These are phyloP conservation scores for Neofusicoccum sp. DNA, from an alignment of 2,329 filamentous ascomycete genomes.

Conservation along the genomic window DNA sequence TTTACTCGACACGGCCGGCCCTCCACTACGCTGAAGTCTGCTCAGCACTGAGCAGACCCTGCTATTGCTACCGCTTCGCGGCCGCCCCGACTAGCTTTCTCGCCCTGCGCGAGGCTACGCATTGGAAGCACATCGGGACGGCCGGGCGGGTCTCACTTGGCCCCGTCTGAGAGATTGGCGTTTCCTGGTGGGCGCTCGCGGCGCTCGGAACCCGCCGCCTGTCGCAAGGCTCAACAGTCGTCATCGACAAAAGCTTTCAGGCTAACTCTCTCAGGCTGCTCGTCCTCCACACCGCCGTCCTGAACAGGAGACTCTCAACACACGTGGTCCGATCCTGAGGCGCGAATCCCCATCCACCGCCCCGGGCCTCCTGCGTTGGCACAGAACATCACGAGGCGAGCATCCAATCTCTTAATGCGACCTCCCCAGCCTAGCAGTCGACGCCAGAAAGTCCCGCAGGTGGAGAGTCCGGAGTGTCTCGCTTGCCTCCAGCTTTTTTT, in stretches of 20 bases:
- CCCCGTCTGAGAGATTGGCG: neutral
- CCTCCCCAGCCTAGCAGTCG: neutral
- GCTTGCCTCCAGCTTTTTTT: neutral
- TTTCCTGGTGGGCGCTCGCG: neutral
- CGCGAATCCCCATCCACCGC: neutral
- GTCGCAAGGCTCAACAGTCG: conserved; percentile 7
- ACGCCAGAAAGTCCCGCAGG: conserved; percentile 7
- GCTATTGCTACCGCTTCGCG: neutral
- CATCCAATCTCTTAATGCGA: neutral
- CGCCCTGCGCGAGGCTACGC: conserved; percentile 1
- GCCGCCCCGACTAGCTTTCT: neutral
- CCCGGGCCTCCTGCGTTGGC: conserved; percentile 2
- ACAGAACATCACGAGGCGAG: neutral
- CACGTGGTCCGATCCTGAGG: conserved; percentile 10
- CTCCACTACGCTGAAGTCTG: neutral
- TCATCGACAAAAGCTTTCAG: conserved; percentile 1
- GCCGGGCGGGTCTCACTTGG: conserved; percentile 1
- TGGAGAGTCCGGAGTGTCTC: conserved; percentile 6
- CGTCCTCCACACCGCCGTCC: neutral
- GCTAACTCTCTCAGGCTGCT: neutral
- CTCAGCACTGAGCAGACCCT: neutral
- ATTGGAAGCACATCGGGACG: neutral
- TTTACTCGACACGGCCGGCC: neutral
- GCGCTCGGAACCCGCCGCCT: neutral
- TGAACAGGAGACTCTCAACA: conserved; percentile 11